A percentile compares a stretch with the other conserved stretches of the same genome.
Conservation (phyloP, 306 rosid species). For the Comarum palustre region DNA sequence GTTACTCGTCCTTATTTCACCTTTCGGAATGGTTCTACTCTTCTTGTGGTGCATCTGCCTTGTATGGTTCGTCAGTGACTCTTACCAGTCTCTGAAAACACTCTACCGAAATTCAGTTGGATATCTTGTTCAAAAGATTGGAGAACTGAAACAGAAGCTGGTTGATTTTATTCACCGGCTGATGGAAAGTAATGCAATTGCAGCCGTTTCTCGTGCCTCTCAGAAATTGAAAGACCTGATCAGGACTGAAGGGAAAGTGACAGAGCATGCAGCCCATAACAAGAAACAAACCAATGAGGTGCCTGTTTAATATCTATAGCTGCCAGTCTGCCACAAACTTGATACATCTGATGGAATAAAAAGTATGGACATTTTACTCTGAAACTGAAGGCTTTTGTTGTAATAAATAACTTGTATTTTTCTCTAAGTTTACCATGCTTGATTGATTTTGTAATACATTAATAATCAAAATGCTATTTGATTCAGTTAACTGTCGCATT, state of each 20-base stretch:
- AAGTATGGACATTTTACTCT: not conserved
- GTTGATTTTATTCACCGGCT: not conserved
- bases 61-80: not conserved
- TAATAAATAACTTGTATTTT: no score
- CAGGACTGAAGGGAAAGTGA: no score
- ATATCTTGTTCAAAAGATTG: not conserved
- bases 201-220: not conserved
- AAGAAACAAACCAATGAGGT: not conserved
- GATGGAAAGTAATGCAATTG: not conserved
- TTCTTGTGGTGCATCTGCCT: not conserved
- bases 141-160: not conserved
- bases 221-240: not conserved
- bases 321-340: no score
- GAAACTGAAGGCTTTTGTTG: not conserved
- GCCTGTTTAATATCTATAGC: not conserved
- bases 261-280: not conserved
- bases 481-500: no score
- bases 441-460: no score
- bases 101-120: not conserved
- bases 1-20: not conserved
- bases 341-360: no score
- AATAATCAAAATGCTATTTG: no score
- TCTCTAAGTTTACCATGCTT: no score
- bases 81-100: not conserved
- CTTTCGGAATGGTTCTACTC: not conserved